phyloP scores from a whole-genome alignment of 805 yeast genomes.

The Candida alai region DNA sequence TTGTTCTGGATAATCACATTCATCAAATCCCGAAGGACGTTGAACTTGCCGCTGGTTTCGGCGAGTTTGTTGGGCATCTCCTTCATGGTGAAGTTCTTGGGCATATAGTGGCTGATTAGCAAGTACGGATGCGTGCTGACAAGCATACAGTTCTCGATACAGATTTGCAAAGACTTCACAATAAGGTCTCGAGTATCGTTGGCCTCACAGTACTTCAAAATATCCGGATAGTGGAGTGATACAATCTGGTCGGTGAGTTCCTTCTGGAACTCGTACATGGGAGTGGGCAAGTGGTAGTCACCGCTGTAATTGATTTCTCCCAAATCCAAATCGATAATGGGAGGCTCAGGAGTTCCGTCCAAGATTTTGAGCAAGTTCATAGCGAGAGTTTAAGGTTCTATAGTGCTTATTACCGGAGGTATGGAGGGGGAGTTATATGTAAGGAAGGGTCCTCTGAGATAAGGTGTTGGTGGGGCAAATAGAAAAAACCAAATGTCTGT shows the following conservation, averaged over 20 bases:
- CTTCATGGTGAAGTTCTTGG: conserved; percentile 67
- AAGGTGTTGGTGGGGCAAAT: no score
- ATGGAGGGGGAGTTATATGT: no score
- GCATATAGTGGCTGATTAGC: conserved; percentile 79
- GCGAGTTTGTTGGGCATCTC: conserved; percentile 69
- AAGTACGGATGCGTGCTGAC: conserved; percentile 89
- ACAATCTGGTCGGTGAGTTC: conserved; percentile 89
- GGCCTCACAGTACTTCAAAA: conserved; percentile 77
- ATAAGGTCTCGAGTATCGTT: conserved; percentile 49
- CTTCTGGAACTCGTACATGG: conserved; percentile 81
- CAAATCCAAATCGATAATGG: conserved; percentile 55
- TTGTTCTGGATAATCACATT: conserved; percentile 44
- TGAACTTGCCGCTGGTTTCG: conserved; percentile 82
- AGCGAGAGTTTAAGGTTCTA: no score
- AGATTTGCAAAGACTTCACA: conserved; percentile 70
- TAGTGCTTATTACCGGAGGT: no score
- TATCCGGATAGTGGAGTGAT: conserved; percentile 86
- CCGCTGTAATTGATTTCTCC: conserved; percentile 45
- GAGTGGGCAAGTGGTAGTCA: conserved; percentile 76
- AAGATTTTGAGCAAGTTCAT: conserved; percentile 76
- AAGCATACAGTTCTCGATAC: conserved; percentile 70
- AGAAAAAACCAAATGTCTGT: no score
- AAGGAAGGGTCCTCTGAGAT: no score
- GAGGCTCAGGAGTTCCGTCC: conserved; percentile 83
- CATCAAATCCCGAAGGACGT: conserved; percentile 61